Percentiles rank a stretch among this genome's conserved stretches.
phyloP scores from a whole-genome alignment of 192 early-diverging fungal genomes.

The Coemansia sp. region DNA sequence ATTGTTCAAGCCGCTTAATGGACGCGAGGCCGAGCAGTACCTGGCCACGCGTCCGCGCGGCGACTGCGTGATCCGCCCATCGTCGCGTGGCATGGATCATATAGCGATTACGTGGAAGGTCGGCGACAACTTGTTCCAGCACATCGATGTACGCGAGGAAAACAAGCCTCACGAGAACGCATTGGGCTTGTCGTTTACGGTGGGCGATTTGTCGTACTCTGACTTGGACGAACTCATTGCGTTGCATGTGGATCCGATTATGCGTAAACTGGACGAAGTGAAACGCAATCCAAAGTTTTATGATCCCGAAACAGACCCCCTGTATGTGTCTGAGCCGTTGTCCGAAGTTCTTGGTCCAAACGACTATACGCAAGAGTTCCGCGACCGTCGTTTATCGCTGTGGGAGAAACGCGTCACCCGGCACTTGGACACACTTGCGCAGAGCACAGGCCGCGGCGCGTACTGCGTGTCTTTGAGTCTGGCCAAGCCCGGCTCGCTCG shows the following conservation, averaged over 20 bases:
- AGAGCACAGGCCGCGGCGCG: slow-evolving; percentile 65
- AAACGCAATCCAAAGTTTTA: slow-evolving; percentile 78
- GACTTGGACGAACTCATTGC: slow-evolving; percentile 93
- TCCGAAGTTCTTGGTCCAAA: slow-evolving; percentile 16
- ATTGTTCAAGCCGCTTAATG: slow-evolving; percentile 72
- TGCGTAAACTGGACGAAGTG: slow-evolving; percentile 66
- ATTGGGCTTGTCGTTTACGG: slow-evolving; percentile 65
- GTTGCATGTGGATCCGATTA: slow-evolving; percentile 83
- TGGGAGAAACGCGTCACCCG: slow-evolving; percentile 53
- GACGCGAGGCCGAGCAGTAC: slow-evolving; percentile 71
- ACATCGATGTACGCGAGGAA: slow-evolving; percentile 64
- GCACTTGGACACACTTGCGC: slow-evolving; percentile 50
- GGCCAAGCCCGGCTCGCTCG: slow-evolving; percentile 69
- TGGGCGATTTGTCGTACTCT: slow-evolving; percentile 70
- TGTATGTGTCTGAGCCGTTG: slow-evolving; percentile 59
- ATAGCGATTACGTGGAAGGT: slow-evolving; percentile 94
- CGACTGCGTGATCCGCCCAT: slow-evolving; percentile 84
- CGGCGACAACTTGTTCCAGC: slow-evolving; percentile 80
- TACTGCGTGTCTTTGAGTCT: slow-evolving; percentile 79
- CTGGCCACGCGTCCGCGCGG: slow-evolving; percentile 68
- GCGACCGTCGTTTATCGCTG: slow-evolving; percentile 21
- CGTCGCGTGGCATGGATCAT: slow-evolving; percentile 83
- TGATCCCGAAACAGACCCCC: slow-evolving; percentile 54
- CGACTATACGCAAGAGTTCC: slow-evolving; percentile 25
- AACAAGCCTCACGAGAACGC: slow-evolving; percentile 69